Evolutionary conservation across 2,329 filamentous ascomycete genomes (phyloP), one percentile per base, ranked within the genome.

Genomic region (Metarhizium guizhouense): DNA sequence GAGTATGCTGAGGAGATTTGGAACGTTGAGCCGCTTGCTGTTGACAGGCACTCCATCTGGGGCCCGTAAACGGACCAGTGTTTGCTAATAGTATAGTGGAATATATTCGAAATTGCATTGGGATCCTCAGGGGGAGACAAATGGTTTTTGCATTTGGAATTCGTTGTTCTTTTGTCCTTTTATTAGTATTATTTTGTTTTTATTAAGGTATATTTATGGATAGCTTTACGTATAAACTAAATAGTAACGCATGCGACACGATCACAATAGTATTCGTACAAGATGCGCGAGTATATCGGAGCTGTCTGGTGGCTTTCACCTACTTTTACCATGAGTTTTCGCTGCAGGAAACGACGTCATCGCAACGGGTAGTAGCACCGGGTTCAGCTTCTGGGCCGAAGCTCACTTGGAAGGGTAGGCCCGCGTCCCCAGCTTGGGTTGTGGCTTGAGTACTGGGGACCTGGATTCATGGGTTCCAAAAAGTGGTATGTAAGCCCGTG

Each of bases 1-100:
- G 92, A 96, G 78, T 99, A 99, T 74, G 94, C 94, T 0, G 93
- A 99, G 71, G 85, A 81, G 60, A 96, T 99, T 70, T 99, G 94
- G 94, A 97, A 97, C 67, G 78, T 96, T 43, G 93, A 97, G 77
- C 92, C 93, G 32, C 70, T 94, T 54, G 72, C 73, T 38, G 75
- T 75, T 34, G 72, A 75, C 20, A 32, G 36, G 49, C 30, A 54
- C 42, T 54, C 13, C 8, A 40, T 16, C 14, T 40, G 38, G 13
- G 38, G 6, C 38, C 38, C 11, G 38, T 5, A 5, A 16, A 40
- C 11, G 2, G 11, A 13, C 2, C 38, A 40, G 36, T 14, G 5
- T 13, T 40, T 13, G 11, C 36, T 10, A 40, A 40, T 40, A 14
- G 8, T 13, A 10, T n/a, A 32, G 30, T 4, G 30, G 30, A 8